Conservation (phyloP, 345 rosid genomes). For the Microthlaspi erraticum region DNA sequence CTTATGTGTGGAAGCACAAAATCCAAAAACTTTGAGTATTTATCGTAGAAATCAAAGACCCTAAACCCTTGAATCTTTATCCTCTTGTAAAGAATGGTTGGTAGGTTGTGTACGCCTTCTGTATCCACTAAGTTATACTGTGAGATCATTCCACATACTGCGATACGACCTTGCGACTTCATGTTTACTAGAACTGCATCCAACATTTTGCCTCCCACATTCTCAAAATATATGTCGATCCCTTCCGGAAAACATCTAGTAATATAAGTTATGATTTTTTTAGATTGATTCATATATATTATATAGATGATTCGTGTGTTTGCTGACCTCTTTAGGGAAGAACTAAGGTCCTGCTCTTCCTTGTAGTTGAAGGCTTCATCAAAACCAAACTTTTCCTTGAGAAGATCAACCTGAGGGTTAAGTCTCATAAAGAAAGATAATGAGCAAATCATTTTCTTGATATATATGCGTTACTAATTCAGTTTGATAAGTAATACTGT, state of each 20-base stretch:
- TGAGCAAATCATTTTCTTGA: conserved; percentile 8
- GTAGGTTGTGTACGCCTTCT: conserved; percentile 50
- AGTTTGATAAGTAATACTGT: conserved; percentile 16
- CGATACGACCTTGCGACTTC: conserved; percentile 58
- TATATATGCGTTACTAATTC: not conserved
- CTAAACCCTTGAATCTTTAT: conserved; percentile 50
- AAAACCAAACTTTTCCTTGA: conserved; percentile 62
- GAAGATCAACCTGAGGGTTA: conserved; percentile 45
- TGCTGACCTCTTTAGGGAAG: conserved; percentile 53
- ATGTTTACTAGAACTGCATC: conserved; percentile 66
- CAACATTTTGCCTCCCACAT: conserved; percentile 73
- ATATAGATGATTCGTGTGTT: not conserved
- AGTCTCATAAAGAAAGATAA: not conserved
- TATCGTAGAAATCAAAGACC: conserved; percentile 40
- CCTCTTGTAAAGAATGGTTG: conserved; percentile 33
- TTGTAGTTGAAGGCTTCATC: conserved; percentile 68
- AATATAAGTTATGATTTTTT: not conserved
- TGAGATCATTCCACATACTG: conserved; percentile 59
- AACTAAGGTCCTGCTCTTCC: conserved; percentile 52
- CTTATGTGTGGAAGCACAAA: conserved; percentile 49
- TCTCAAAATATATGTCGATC: conserved; percentile 65
- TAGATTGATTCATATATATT: not conserved
- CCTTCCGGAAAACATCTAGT: conserved; percentile 63
- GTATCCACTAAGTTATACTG: conserved; percentile 47
- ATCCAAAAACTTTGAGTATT: conserved; percentile 49